phyloP scores from a whole-genome alignment of 129 eudicot genomes.

The Tanacetum coccineum region DNA sequence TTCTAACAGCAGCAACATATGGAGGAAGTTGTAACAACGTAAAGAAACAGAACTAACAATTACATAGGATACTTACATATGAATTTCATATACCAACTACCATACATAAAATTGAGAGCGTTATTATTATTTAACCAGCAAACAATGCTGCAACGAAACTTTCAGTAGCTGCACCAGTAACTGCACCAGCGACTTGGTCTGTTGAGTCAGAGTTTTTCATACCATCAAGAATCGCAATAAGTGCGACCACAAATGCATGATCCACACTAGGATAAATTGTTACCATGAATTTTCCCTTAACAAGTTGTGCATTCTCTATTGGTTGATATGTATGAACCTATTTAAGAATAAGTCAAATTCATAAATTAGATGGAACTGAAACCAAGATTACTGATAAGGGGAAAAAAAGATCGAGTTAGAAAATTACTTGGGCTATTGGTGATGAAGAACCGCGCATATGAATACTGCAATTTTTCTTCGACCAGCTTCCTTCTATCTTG shows the following conservation, averaged over 20 bases:
- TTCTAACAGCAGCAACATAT: too few species aligned
- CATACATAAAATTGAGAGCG: too few species aligned
- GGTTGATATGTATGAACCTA: slow-evolving; percentile 11
- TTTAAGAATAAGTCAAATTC: too few species aligned
- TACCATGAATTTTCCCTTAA: slow-evolving; percentile 40
- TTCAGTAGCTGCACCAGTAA: not conserved
- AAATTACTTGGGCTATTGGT: slow-evolving; percentile 34
- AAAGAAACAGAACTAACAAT: too few species aligned
- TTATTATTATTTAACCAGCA: too few species aligned
- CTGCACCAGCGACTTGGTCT: too few species aligned
- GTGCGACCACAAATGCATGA: slow-evolving; percentile 41
- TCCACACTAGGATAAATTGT: slow-evolving; percentile 47
- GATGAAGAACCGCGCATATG: slow-evolving; percentile 28
- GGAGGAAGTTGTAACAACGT: too few species aligned
- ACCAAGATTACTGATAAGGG: not conserved
- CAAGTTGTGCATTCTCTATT: slow-evolving; percentile 25
- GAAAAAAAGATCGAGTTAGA: not conserved
- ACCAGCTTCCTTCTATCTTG: slow-evolving; percentile 37
- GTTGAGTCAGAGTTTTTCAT: not conserved
- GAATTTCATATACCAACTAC: too few species aligned
- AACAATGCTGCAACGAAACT: too few species aligned
- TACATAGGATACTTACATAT: too few species aligned
- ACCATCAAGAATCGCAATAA: slow-evolving; percentile 38
- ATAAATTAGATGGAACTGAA: not conserved
- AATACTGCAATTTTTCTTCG: slow-evolving; percentile 26